Conservation (phyloP, 148 eudicot genomes). For the Amaranthus cruentus region DNA sequence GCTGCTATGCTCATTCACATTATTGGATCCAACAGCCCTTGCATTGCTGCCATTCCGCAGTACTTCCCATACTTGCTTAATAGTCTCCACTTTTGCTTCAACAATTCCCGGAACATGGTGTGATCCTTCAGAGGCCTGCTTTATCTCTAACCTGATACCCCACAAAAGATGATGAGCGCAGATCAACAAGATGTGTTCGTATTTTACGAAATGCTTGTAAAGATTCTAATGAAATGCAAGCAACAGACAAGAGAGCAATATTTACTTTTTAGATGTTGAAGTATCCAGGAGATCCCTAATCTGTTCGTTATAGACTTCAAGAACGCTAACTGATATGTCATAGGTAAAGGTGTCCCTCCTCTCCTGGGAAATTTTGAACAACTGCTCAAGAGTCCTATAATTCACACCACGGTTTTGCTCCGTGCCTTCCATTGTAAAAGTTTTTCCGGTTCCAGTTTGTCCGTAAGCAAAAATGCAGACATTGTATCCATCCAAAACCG, state of each 20-base stretch:
- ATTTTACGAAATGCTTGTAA: neutral
- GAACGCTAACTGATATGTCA: slow-evolving; percentile 78
- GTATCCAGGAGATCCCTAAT: slow-evolving; percentile 74
- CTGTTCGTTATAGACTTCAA: slow-evolving; percentile 96
- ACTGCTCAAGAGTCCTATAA: slow-evolving; percentile 78
- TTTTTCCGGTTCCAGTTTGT: slow-evolving; percentile 94
- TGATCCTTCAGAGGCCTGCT: slow-evolving; percentile 76
- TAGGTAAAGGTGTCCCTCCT: slow-evolving; percentile 59
- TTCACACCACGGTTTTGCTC: slow-evolving; percentile 82
- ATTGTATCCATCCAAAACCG: slow-evolving; percentile 91
- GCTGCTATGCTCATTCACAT: slow-evolving; percentile 94
- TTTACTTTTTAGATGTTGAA: slow-evolving; percentile 65
- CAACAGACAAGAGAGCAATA: neutral
- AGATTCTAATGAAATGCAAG: neutral
- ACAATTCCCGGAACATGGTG: slow-evolving; percentile 88
- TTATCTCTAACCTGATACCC: slow-evolving; percentile 70
- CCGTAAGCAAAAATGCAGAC: slow-evolving; percentile 98
- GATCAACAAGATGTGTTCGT: neutral
- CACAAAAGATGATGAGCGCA: neutral
- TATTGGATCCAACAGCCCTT: slow-evolving; percentile 89
- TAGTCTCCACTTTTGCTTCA: slow-evolving; percentile 74
- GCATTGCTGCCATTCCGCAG: slow-evolving; percentile 82
- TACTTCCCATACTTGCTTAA: slow-evolving; percentile 79
- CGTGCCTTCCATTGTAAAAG: slow-evolving; percentile 96
- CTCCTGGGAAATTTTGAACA: slow-evolving; percentile 63